phyloP scores from a whole-genome alignment of 129 eudicot species.

The Deinandra increscens region DNA sequence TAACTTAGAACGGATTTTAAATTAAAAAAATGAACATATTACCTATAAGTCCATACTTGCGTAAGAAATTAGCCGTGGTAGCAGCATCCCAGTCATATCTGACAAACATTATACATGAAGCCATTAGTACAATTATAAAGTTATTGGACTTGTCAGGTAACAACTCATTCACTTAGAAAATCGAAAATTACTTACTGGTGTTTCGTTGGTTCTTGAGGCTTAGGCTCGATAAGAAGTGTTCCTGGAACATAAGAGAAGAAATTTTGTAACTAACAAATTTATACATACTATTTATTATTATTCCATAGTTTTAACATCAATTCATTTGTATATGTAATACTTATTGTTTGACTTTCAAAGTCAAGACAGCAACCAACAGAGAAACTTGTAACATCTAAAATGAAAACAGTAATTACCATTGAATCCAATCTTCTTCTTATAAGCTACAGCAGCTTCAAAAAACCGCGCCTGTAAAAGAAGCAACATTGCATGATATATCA shows the following conservation, averaged over 20 bases:
- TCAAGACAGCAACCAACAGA: no score
- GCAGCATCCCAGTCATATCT: constrained; percentile 99
- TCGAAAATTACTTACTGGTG: constrained; percentile 69
- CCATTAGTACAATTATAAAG: background rate
- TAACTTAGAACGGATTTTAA: no score
- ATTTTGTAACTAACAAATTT: constrained; percentile 2
- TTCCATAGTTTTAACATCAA: background rate
- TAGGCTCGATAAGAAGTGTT: constrained; percentile 92
- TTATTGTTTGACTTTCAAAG: no score
- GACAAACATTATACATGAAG: constrained; percentile 23
- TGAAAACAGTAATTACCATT: constrained; percentile 42
- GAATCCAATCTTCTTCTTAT: constrained; percentile 97
- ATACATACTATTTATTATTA: background rate
- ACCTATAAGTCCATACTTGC: constrained; percentile 89
- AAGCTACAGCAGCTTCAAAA: constrained; percentile 86
- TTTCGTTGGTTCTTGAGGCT: constrained; percentile 98
- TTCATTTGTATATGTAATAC: no score
- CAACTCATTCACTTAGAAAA: background rate
- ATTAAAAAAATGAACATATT: background rate
- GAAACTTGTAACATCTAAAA: no score
- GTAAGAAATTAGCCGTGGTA: constrained; percentile 89
- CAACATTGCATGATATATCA: background rate
- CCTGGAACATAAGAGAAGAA: constrained; percentile 36
- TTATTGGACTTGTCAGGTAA: background rate
- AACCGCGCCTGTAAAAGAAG: constrained; percentile 68